Percentiles rank a stretch among this genome's conserved stretches.
phyloP scores from a whole-genome alignment of 2,329 filamentous ascomycete genomes.

The Trichoderma polysporum region DNA sequence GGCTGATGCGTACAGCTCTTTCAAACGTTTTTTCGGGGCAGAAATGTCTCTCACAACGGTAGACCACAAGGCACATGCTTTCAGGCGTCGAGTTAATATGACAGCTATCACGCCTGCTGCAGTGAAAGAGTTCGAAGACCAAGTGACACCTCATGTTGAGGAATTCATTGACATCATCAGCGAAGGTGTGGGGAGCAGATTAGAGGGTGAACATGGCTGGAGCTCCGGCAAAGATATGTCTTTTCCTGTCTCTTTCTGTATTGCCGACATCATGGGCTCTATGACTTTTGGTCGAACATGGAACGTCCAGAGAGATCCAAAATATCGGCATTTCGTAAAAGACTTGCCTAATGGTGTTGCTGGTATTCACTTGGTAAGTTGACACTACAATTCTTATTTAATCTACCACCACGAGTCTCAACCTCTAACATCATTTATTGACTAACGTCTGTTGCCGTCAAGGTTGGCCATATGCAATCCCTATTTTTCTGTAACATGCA shows the following conservation, averaged over 20 bases:
- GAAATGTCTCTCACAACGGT: slow-evolving; percentile 24
- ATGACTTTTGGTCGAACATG: slow-evolving; percentile 22
- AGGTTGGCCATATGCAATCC: slow-evolving; percentile 23
- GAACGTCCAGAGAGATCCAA: slow-evolving; percentile 20
- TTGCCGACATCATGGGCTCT: slow-evolving; percentile 24
- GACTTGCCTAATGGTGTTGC: slow-evolving; percentile 21
- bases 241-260: slow-evolving; percentile 20
- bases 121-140: slow-evolving; percentile 19
- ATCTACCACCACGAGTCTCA: not conserved
- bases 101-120: slow-evolving; percentile 21
- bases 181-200: slow-evolving; percentile 11
- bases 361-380: slow-evolving; percentile 20
- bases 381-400: too few species aligned
- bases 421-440: not conserved
- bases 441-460: not conserved
- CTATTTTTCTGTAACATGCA: slow-evolving; percentile 21
- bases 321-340: slow-evolving; percentile 20
- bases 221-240: slow-evolving; percentile 19
- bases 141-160: slow-evolving; percentile 19
- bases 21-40: slow-evolving; percentile 21
- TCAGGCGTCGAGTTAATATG: slow-evolving; percentile 20
- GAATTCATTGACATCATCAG: slow-evolving; percentile 15
- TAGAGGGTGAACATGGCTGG: slow-evolving; percentile 19
- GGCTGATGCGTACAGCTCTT: slow-evolving; percentile 18
- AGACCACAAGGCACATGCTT: slow-evolving; percentile 21